Evolutionary conservation across 164 flowering plant species (phyloP).

Genomic region (grape (Vitis vinifera)): DNA sequence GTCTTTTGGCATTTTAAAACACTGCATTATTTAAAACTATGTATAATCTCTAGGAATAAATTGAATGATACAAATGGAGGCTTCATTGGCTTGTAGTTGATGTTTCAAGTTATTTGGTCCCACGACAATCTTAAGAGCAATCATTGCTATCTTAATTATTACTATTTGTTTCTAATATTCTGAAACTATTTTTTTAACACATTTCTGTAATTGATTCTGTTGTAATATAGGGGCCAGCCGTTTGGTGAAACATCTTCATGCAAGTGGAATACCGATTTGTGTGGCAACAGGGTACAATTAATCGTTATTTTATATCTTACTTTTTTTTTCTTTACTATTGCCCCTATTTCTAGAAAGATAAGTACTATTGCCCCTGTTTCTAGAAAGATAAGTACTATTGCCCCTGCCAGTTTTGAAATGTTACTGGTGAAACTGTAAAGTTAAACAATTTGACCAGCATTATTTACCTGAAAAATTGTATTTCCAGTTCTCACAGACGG

Average conservation of each 20-base stretch:
- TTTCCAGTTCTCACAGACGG: constrained; percentile 64
- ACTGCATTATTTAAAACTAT: too few relatives aligned
- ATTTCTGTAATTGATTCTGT: neutral
- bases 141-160: neutral
- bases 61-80: too few relatives aligned
- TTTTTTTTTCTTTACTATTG: neutral
- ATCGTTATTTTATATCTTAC: neutral
- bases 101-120: too few relatives aligned
- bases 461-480: constrained; percentile 9
- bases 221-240: constrained; percentile 62
- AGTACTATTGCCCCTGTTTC: neutral
- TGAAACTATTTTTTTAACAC: neutral
- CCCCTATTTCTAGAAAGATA: neutral
- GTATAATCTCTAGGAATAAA: too few relatives aligned
- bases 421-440: too few relatives aligned
- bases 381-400: neutral
- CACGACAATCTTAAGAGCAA: too few relatives aligned
- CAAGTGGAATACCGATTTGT: constrained; percentile 67
- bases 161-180: neutral
- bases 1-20: too few relatives aligned
- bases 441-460: neutral
- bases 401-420: too few relatives aligned
- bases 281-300: constrained; percentile 87
- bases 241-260: constrained; percentile 74
- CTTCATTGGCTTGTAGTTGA: too few relatives aligned